Base-by-base conservation (phyloP, 768 basidiomycete genomes). In the Suillus alpinus region DNA sequence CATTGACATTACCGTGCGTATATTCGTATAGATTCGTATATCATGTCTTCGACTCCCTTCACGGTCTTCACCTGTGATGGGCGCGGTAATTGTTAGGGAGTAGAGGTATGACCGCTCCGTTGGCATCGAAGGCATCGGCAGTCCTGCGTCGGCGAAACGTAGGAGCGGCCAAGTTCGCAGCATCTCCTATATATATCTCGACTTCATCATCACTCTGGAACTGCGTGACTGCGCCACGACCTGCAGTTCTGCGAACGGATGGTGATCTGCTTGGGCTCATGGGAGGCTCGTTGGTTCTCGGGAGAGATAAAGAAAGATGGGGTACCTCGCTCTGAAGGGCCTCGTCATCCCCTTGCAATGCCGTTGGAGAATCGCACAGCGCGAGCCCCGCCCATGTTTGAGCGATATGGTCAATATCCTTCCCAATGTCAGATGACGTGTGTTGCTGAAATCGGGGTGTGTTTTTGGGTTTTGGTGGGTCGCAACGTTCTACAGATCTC, bases 301-400 rank as follows among this genome's bases (percentile, higher is more conserved):
- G 53, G 53, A 26, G 23, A 18, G 36, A 16, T 26, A 26, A 55
- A 26, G 52, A 55, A 39, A 55, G 23, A 39, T 55, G 8, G 10
- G 37, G 37, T 39, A 6, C 53, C 26, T 55, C 53, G 36, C 37
- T 16, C 16, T 26, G 16, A 39, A 39, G 3, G 23, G 23, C 5
- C 14, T 5, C 23, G 10, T 37, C 23, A 53, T 55, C 23, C 23
- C 23, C 53, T 37, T 4, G 23, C 36, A 37, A 39, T 26, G 23
- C 9, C 16, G 23, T 18, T 37, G 53, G 53, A 55, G 53, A 55
- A 55, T 55, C 53, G 53, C 53, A 55, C 53, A 55, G 36, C 36
- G 53, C 2, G 14, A 55, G 53, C 16, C 39, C 26, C 36, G 53
- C 39, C 53, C 53, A 55, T 6, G 36, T 39, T 55, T 39, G 36